Evolutionary conservation across 1,284 basidiomycete species (phyloP).

Genomic region (Singerocomus inundabilis): DNA sequence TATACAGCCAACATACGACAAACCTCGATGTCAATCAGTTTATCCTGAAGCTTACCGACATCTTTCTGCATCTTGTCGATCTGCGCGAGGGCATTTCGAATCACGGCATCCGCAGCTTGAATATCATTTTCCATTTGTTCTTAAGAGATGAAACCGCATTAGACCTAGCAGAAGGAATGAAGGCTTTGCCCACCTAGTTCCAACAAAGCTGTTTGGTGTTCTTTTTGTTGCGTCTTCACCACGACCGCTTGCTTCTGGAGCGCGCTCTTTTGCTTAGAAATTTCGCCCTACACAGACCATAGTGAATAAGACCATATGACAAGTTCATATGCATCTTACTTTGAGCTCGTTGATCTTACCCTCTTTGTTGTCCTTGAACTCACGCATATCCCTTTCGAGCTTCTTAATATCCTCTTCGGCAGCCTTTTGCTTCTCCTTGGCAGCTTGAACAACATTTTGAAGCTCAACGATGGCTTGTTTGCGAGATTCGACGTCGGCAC

Average conservation of each 20-base stretch:
- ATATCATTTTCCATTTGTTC: constrained; percentile 89
- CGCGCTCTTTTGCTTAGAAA: constrained; percentile 77
- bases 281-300: constrained; percentile 50
- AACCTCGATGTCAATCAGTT: constrained; percentile 58
- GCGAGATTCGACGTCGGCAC: constrained; percentile 74
- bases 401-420: constrained; percentile 81
- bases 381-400: constrained; percentile 94
- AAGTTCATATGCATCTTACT: constrained; percentile 43
- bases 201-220: constrained; percentile 82
- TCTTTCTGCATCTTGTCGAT: constrained; percentile 65
- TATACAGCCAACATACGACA: not conserved
- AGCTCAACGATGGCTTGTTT: constrained; percentile 70
- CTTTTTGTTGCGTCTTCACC: constrained; percentile 88
- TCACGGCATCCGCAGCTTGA: constrained; percentile 51
- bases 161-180: not conserved
- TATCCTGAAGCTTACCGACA: constrained; percentile 55
- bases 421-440: constrained; percentile 74
- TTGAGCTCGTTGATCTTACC: constrained; percentile 95
- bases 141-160: constrained; percentile 23
- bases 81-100: constrained; percentile 60
- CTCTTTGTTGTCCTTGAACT: constrained; percentile 98
- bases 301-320: constrained; percentile 8
- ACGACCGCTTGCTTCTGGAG: constrained; percentile 78
- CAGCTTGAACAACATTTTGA: constrained; percentile 60
- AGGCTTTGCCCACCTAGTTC: constrained; percentile 69